Evolutionary conservation across 371 early-diverging fungal species (phyloP).

Genomic region (Actinomortierella wolfii): DNA sequence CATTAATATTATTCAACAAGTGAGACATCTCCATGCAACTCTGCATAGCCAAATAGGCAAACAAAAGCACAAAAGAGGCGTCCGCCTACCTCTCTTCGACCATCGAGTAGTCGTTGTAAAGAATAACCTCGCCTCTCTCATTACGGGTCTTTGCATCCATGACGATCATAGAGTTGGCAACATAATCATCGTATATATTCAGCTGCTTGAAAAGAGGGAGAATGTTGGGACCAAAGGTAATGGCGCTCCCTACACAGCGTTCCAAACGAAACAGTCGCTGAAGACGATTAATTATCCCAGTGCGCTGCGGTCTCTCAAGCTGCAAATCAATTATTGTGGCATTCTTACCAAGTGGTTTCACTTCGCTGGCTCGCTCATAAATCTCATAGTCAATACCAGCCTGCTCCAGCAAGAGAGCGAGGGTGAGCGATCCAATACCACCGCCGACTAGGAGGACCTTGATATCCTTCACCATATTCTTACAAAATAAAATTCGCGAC

Average conservation of each 20-base stretch:
- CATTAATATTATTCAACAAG: too few species aligned
- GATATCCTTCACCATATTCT: constrained; percentile 1
- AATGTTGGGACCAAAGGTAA: constrained; percentile 14
- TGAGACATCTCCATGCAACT: too few species aligned
- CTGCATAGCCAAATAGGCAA: too few species aligned
- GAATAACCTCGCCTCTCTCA: constrained; percentile 4
- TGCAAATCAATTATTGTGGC: too few species aligned
- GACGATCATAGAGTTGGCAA: constrained; percentile 6
- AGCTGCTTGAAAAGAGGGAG: constrained; percentile 17
- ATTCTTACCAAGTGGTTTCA: constrained; percentile 9
- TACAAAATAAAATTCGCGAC: too few species aligned
- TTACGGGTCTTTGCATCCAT: constrained; percentile 10
- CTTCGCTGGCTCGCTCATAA: constrained; percentile 9
- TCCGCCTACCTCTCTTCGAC: constrained; percentile 13
- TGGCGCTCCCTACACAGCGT: not conserved
- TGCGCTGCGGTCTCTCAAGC: too few species aligned
- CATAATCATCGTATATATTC: constrained; percentile 10
- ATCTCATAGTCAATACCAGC: constrained; percentile 16
- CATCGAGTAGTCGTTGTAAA: constrained; percentile 7
- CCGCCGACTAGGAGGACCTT: constrained; percentile 20
- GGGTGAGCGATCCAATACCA: constrained; percentile 18
- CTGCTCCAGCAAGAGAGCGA: constrained; percentile 17
- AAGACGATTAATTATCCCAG: too few species aligned
- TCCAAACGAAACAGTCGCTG: too few species aligned
- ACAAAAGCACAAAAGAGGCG: too few species aligned